phyloP scores from a whole-genome alignment of 345 rosid genomes.

The Ceriops decandra region DNA sequence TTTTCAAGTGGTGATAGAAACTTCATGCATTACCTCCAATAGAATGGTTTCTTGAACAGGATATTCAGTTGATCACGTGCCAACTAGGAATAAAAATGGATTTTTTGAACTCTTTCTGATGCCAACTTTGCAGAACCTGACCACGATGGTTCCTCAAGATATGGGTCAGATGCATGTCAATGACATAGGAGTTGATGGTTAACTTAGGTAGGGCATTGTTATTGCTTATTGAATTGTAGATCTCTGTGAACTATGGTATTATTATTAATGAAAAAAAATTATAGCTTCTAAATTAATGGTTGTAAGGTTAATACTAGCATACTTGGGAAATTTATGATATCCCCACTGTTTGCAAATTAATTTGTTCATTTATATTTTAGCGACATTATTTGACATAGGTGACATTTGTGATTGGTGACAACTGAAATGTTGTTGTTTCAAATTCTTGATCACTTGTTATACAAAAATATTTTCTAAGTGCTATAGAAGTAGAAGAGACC shows the following conservation, averaged over 20 bases:
- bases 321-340: neutral
- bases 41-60: neutral
- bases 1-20: conserved; percentile 45
- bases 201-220: conserved; percentile 22
- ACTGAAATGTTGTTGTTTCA: no score
- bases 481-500: no score
- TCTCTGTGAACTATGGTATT: neutral
- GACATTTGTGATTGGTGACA: no score
- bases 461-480: no score
- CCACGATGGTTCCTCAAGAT: conserved; percentile 36
- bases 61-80: neutral
- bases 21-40: neutral
- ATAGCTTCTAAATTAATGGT: neutral
- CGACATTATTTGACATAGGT: no score
- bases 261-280: neutral
- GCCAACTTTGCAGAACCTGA: conserved; percentile 39
- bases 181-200: conserved; percentile 21
- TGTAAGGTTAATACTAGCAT: neutral
- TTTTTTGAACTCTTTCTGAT: neutral
- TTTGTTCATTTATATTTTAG: neutral
- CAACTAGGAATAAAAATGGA: neutral
- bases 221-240: neutral
- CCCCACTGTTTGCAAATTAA: neutral
- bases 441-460: no score
- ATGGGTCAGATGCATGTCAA: conserved; percentile 25